Base-by-base conservation (phyloP, 225 moss, liverwort and hornwort species). In the Neckera pumila region DNA sequence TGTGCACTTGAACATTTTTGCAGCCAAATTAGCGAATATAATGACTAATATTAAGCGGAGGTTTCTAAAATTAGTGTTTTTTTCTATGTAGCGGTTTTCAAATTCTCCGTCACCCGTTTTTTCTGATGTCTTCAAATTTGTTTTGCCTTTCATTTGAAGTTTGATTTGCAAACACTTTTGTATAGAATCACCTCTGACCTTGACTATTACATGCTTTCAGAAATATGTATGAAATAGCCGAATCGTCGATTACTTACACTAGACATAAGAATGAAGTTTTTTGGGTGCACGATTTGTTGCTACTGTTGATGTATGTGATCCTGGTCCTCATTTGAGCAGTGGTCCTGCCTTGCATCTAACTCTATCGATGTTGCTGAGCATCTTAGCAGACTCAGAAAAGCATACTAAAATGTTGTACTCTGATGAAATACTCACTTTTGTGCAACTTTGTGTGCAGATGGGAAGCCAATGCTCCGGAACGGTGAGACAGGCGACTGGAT, bases 401-500 rank as follows among this genome's bases (percentile, higher is more conserved):
- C 21, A 10, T 49, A 69, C 28, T 88, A 77, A 38, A 42, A 75
- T 82, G 82, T 43, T 60, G 10, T 57, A 18, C 23, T 76, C 38
- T 47, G 63, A 85, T 85, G 59, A 53, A 70, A 81, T 42, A 66
- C 61, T 80, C 80, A 56, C 69, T 76, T 84, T 75, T 76, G 79
- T 56, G 72, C 64, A 22, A 49, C 34, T 63, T 86, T 30, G 70
- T 93, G 61, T 92, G 81, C 88, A 99, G 99, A 99, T 96, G 97
- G 99, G 87, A 99, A 99, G 93, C 99, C 99, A 71, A 99, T 99
- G 99, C 94, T 99, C 89, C 93, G 99, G 74, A 99, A 99, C 76
- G 99, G 99, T 74, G 99, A 99, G 89, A 97, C 97, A 67, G 99
- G 99, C 45, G 99, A 99, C 83, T 99, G 99, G 99, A 97, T 99